Conservation (phyloP, 306 rosid species). For the Parietaria judaica region DNA sequence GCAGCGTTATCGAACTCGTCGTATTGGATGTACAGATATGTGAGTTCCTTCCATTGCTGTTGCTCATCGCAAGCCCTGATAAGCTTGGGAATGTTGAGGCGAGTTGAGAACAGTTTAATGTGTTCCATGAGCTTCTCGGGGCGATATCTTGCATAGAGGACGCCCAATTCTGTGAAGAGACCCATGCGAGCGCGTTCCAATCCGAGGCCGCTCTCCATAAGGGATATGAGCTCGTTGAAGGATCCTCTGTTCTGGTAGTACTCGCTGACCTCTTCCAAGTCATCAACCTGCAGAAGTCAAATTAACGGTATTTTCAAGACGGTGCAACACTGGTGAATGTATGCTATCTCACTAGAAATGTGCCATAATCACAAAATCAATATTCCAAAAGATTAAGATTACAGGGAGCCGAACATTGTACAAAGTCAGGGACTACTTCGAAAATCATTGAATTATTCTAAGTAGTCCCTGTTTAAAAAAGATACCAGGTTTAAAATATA, state of each 20-base stretch:
- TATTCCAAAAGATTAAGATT: neutral
- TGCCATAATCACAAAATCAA: no score
- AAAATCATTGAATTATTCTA: no score
- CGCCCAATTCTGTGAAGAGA: conserved; percentile 96
- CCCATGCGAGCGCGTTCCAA: conserved; percentile 99
- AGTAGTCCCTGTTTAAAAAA: conserved; percentile 4
- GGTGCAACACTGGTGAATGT: conserved; percentile 8
- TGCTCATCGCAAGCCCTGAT: conserved; percentile 98
- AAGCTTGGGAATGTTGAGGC: conserved; percentile 95
- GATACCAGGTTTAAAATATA: no score
- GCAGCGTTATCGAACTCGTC: conserved; percentile 99
- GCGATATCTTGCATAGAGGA: conserved; percentile 97
- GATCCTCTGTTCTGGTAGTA: conserved; percentile 98
- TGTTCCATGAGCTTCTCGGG: conserved; percentile 99
- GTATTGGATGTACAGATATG: conserved; percentile 92
- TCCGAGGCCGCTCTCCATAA: conserved; percentile 98
- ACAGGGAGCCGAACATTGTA: no score
- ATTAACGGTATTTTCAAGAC: conserved; percentile 4
- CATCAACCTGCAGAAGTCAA: conserved; percentile 71
- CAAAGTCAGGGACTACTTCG: no score
- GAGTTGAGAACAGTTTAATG: conserved; percentile 85
- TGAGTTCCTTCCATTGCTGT: conserved; percentile 95
- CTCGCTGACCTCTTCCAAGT: conserved; percentile 98
- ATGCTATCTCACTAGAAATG: neutral
- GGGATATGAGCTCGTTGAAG: conserved; percentile 93